These are phyloP conservation scores for Dothistroma pini DNA, from an alignment of 2,329 filamentous ascomycete genomes.

Conservation along the genomic window DNA sequence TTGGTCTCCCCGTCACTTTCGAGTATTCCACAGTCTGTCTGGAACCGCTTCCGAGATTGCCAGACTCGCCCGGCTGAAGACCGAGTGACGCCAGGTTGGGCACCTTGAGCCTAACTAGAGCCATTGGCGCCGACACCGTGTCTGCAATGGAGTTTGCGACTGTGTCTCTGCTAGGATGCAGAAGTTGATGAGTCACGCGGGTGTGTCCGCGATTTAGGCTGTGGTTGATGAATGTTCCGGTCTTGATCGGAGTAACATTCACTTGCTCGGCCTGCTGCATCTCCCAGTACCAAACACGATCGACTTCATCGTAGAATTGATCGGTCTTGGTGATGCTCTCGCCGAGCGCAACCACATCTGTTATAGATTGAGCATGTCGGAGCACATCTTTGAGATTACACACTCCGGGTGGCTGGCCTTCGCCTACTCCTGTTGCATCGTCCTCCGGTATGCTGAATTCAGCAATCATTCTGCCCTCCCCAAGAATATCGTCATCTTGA, in stretches of 20 bases:
- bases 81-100: not conserved
- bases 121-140: not conserved
- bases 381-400: not conserved
- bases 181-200: not conserved
- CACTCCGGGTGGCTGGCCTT: not conserved
- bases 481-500: not conserved
- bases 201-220: conserved; percentile 9
- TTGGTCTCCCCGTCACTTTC: conserved; percentile 13
- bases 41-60: not conserved
- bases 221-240: conserved; percentile 20
- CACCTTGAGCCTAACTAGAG: conserved; percentile 4
- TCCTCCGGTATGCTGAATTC: not conserved
- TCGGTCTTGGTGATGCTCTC: not conserved
- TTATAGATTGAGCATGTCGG: not conserved
- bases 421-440: not conserved
- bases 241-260: not conserved
- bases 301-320: conserved; percentile 14
- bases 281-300: conserved; percentile 17
- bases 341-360: not conserved
- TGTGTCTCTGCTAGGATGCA: not conserved
- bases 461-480: not conserved
- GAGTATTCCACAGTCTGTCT: not conserved
- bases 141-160: not conserved
- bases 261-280: not conserved
- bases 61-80: not conserved